Evolutionary conservation across 1,284 basidiomycete genomes (phyloP), one percentile per base, ranked within the genome.

Genomic region (Sutorius eximius): DNA sequence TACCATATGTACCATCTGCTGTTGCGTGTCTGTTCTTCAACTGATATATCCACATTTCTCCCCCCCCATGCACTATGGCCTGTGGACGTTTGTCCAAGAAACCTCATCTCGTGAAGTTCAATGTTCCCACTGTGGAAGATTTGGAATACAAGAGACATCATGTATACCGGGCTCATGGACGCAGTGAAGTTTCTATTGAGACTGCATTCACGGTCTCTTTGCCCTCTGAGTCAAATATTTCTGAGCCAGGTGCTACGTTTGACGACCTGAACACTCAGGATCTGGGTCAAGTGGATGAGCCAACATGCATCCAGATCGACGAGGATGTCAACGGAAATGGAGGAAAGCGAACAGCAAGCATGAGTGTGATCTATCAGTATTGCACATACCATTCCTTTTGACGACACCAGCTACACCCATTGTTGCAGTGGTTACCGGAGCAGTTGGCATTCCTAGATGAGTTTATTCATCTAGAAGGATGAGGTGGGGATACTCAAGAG

Each of bases 371-470:
- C 22, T 34, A 13, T 24, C 45, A 3, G 22, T 24, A 24, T 24
- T 24, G 2, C 22, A 5, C 5, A 5, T 5, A 24, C 22, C 5
- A 5, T 24, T 24, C 3, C 3, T 24, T 24, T 5, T 24, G 22
- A 24, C 22, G 22, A 24, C 22, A 24, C 22, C n/a, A 46, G 50
- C 7, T 10, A 3, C 40, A 51, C 16, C 48, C 41, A 6, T 15
- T 53, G 3, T 16, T 53, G 2, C 48, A 53, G 3, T 59, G 58
- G 56, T 18, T 53, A 2, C 49, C 29, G 0, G 24, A 57, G 13
- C 4, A 24, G 3, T 18, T 20, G 1, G 20, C 18, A 2, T 59
- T 47, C 30, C 37, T 59, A 0, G n/a, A 51, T 24, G 57, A 59
- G 15, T 48, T 59, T 1, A 41, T 59, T 33, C 30, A 2, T 5